Evolutionary conservation across 1,284 basidiomycete genomes (phyloP).

Genomic region (Rhizoctonia solani): DNA sequence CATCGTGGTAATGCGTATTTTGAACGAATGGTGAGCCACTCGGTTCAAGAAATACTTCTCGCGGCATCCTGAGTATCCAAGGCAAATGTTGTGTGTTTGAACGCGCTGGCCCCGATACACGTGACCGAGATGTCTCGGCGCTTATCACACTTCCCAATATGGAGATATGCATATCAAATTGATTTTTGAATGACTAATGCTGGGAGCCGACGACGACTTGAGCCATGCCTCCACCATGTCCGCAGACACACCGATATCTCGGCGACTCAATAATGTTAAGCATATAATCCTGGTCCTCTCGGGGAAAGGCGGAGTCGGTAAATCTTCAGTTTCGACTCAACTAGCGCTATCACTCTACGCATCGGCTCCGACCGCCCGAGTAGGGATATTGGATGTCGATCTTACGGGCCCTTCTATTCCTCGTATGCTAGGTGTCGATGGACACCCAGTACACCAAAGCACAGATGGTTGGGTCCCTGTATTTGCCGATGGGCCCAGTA

Average conservation of each 20-base stretch:
- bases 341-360: slow-evolving; percentile 85
- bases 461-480: slow-evolving; percentile 98
- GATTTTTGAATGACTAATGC: slow-evolving; percentile 26
- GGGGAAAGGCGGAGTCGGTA: slow-evolving; percentile 98
- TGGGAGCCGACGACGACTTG: no score
- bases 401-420: slow-evolving; percentile 97
- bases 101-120: slow-evolving; percentile 17
- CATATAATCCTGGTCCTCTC: slow-evolving; percentile 92
- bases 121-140: background rate
- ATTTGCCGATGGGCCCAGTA: slow-evolving; percentile 65
- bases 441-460: slow-evolving; percentile 85
- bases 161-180: slow-evolving; percentile 14
- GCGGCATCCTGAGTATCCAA: slow-evolving; percentile 16
- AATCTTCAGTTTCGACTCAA: slow-evolving; percentile 93
- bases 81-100: background rate
- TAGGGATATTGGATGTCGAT: slow-evolving; percentile 95
- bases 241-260: slow-evolving; percentile 56
- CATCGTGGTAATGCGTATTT: background rate
- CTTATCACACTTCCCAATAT: slow-evolving; percentile 6
- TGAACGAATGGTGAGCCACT: slow-evolving; percentile 31
- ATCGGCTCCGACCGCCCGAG: slow-evolving; percentile 61
- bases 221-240: no score
- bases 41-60: slow-evolving; percentile 28
- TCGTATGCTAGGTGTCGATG: slow-evolving; percentile 94
- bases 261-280: slow-evolving; percentile 72